These are phyloP conservation scores for Knufia fluminis DNA, from an alignment of 2,329 filamentous ascomycete genomes.

Conservation along the genomic window DNA sequence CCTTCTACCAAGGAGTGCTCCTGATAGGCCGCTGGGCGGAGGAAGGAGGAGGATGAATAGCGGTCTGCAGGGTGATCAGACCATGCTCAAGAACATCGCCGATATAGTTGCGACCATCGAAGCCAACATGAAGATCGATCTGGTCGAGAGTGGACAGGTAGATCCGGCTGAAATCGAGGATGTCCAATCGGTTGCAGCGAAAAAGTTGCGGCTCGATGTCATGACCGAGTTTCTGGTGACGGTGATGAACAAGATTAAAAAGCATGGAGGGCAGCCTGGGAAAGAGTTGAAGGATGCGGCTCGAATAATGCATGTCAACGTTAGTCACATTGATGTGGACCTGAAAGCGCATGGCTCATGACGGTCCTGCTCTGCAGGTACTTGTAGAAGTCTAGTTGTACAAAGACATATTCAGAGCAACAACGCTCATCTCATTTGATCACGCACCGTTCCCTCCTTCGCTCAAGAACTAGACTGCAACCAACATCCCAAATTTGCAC, in stretches of 20 bases:
- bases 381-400: neutral
- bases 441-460: no score
- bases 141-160: slow-evolving; percentile 26
- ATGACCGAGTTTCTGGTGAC: slow-evolving; percentile 33
- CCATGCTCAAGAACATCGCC: slow-evolving; percentile 34
- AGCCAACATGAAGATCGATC: slow-evolving; percentile 27
- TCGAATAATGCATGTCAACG: slow-evolving; percentile 25
- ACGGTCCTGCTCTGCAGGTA: neutral
- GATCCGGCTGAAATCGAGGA: slow-evolving; percentile 25
- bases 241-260: slow-evolving; percentile 30
- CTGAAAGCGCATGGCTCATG: slow-evolving; percentile 26
- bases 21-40: slow-evolving; percentile 10
- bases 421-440: neutral
- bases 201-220: slow-evolving; percentile 35
- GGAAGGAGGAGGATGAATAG: slow-evolving; percentile 31
- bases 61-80: slow-evolving; percentile 26
- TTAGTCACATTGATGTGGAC: slow-evolving; percentile 29
- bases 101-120: slow-evolving; percentile 35
- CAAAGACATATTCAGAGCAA: no score
- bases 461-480: neutral
- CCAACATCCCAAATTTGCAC: neutral
- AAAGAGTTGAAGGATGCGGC: slow-evolving; percentile 3
- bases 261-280: slow-evolving; percentile 19
- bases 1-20: slow-evolving; percentile 24
- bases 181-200: slow-evolving; percentile 25